Percentiles rank a stretch among this genome's conserved stretches.
phyloP scores from a whole-genome alignment of 805 yeast species.

The Metschnikowia lunata region DNA sequence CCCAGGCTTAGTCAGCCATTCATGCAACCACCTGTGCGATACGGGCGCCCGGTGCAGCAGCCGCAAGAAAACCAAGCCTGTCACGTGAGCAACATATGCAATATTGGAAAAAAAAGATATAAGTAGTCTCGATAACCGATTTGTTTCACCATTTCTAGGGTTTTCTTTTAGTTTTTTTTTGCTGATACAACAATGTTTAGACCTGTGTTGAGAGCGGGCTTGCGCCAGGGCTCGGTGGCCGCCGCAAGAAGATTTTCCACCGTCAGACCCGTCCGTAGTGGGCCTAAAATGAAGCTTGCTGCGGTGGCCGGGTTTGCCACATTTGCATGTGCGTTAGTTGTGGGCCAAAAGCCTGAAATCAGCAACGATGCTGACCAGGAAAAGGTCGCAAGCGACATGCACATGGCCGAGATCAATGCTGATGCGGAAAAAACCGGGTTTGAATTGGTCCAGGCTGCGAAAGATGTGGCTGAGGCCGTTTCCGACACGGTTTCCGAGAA shows the following conservation, averaged over 20 bases:
- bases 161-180: no score
- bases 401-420: constrained; percentile 5
- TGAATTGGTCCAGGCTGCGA: not conserved
- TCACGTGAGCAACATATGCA: not conserved
- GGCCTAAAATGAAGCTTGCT: constrained; percentile 1
- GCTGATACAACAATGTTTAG: constrained; percentile 11
- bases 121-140: no score
- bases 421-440: constrained; percentile 6
- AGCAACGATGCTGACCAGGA: constrained; percentile 14
- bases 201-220: constrained; percentile 10
- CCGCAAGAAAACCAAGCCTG: not conserved
- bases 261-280: constrained; percentile 5
- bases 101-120: no score
- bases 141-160: no score
- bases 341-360: constrained; percentile 7
- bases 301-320: constrained; percentile 9
- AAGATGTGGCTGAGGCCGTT: constrained; percentile 2
- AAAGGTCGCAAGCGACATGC: constrained; percentile 11
- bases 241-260: constrained; percentile 11
- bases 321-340: constrained; percentile 7
- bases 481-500: not conserved
- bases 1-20: no score
- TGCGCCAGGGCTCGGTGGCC: constrained; percentile 10
- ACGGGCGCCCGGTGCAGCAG: no score
- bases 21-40: no score